Evolutionary conservation across 805 yeast species (phyloP).

Genomic region (Aciculoconidium aculeatum): DNA sequence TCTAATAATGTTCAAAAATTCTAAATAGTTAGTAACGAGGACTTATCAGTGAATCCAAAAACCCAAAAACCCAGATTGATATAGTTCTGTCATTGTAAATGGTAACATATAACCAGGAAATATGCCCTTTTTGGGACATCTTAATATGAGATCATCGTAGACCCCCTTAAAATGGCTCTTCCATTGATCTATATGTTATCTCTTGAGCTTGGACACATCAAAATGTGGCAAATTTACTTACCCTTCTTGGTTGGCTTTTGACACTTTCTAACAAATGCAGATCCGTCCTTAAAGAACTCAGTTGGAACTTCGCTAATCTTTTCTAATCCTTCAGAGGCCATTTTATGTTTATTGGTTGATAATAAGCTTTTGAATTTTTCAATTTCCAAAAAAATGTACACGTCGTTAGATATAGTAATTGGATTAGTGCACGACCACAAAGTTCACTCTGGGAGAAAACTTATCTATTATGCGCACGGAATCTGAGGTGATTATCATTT

Average conservation of each 20-base stretch:
- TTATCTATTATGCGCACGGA: no score
- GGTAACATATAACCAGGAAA: no score
- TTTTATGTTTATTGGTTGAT: constrained; percentile 10
- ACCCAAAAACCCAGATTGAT: no score
- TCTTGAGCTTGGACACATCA: not conserved
- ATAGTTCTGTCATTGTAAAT: no score
- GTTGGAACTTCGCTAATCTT: constrained; percentile 80
- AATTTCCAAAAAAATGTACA: constrained; percentile 4
- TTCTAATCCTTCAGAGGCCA: constrained; percentile 60
- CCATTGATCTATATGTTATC: not conserved
- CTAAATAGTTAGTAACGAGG: constrained; percentile 39
- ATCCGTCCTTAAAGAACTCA: constrained; percentile 88
- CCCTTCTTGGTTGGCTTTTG: constrained; percentile 86
- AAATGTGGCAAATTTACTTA: no score
- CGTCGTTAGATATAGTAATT: no score
- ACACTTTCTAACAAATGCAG: constrained; percentile 83
- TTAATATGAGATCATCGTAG: no score
- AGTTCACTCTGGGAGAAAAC: no score
- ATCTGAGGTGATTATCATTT: not conserved
- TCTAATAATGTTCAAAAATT: constrained; percentile 80
- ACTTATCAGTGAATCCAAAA: no score
- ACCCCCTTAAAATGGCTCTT: not conserved
- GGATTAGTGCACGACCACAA: no score
- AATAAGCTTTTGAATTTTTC: constrained; percentile 3
- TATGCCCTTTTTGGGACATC: no score